A percentile compares a stretch with the other conserved stretches of the same genome.
phyloP scores from a whole-genome alignment of 2,329 filamentous ascomycete species.

The Colletotrichum gloeosporioides region DNA sequence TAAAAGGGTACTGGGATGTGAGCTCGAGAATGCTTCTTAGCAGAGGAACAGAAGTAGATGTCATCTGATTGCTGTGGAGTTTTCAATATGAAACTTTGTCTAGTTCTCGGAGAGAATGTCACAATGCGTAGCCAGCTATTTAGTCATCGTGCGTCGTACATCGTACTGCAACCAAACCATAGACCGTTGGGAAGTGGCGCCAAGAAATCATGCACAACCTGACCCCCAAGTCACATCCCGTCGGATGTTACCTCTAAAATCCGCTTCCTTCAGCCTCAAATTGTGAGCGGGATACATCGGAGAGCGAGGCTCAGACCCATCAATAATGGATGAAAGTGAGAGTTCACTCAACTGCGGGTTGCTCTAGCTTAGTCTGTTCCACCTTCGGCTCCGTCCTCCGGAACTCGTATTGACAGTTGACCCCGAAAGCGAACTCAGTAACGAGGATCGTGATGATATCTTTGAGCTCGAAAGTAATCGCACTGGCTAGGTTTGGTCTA shows the following conservation, averaged over 20 bases:
- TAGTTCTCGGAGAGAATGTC: neutral
- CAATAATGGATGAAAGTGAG: neutral
- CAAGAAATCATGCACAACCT: neutral
- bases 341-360: neutral
- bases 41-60: neutral
- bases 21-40: neutral
- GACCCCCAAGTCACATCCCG: neutral
- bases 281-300: neutral
- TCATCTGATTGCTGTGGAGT: neutral
- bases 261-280: neutral
- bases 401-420: neutral
- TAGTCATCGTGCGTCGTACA: neutral
- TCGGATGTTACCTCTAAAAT: neutral
- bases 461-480: neutral
- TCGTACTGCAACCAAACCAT: neutral
- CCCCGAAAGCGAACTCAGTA: neutral
- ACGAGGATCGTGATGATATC: rapidly evolving
- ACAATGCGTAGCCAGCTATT: neutral
- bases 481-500: no score
- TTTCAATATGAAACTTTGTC: neutral
- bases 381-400: neutral
- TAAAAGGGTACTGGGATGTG: neutral
- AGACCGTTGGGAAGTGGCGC: rapidly evolving
- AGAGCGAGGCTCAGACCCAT: neutral
- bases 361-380: neutral